A percentile compares a stretch with the other conserved stretches of the same genome.
These are phyloP conservation scores for Wickerhamomyces sydowiorum DNA, from an alignment of 805 yeast species.

Conservation along the genomic window DNA sequence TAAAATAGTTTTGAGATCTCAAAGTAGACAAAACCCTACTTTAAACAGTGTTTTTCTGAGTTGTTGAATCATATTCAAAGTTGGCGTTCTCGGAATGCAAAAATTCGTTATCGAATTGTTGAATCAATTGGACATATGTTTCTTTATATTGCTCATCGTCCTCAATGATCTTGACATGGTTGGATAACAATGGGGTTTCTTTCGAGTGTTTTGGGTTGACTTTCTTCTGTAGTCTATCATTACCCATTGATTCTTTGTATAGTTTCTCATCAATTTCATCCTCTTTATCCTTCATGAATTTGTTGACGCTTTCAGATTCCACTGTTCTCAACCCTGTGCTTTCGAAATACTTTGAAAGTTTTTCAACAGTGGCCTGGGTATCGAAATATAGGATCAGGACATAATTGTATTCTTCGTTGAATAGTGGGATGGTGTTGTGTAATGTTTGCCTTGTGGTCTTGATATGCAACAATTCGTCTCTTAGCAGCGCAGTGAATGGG, in stretches of 20 bases:
- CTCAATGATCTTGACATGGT: conserved; percentile 14
- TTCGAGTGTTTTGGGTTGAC: conserved; percentile 15
- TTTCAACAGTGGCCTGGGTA: conserved; percentile 1
- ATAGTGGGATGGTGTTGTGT: conserved; percentile 9
- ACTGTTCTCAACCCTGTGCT: conserved; percentile 6
- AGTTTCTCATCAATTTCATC: conserved; percentile 17
- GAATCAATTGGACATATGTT: conserved; percentile 9
- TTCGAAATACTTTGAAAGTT: conserved; percentile 5
- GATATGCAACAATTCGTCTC: conserved; percentile 12
- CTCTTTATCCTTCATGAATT: conserved; percentile 8
- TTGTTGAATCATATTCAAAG: conserved; percentile 8
- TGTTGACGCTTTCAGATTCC: conserved; percentile 3
- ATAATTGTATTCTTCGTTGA: conserved; percentile 19
- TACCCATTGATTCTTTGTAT: conserved; percentile 17
- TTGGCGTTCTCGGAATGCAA: conserved; percentile 12
- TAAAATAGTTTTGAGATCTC: too few species aligned
- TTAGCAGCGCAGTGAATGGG: conserved; percentile 18
- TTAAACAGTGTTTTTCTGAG: conserved; percentile 6
- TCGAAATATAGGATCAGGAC: conserved; percentile 15
- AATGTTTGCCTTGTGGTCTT: conserved; percentile 3
- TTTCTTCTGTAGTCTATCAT: conserved; percentile 16
- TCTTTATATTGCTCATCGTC: conserved; percentile 11
- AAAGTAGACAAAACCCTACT: too few species aligned
- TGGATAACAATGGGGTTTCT: conserved; percentile 7
- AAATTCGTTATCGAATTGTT: conserved; percentile 17